A percentile compares a stretch with the other conserved stretches of the same genome.
Evolutionary conservation across 495 filamentous ascomycete genomes (phyloP).

Genomic region (Neurospora tetrasperma): DNA sequence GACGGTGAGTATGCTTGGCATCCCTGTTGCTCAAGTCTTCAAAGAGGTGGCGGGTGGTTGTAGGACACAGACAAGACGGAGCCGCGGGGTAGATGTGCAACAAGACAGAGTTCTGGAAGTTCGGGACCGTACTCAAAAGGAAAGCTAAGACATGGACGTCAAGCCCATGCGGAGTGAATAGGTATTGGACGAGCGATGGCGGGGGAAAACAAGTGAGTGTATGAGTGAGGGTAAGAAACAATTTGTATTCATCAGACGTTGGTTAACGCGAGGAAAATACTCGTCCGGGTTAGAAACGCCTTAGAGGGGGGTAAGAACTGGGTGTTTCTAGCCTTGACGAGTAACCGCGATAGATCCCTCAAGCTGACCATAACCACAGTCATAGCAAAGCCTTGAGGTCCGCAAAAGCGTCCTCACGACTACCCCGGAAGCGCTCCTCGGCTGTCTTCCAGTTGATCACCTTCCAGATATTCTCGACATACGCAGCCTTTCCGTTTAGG

Average conservation of each 20-base stretch:
- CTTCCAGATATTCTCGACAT: constrained; percentile 94
- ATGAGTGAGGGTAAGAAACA: too few relatives aligned
- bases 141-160: neutral
- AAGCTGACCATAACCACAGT: neutral
- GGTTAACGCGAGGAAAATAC: neutral
- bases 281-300: too few relatives aligned
- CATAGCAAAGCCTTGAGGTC: constrained; percentile 25
- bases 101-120: neutral
- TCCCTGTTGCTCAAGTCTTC: neutral
- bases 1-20: neutral
- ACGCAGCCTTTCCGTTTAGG: constrained; percentile 95
- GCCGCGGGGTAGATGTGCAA: neutral
- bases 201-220: neutral
- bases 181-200: neutral
- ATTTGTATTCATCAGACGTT: neutral
- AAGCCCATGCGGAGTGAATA: neutral
- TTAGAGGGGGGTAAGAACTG: too few relatives aligned
- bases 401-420: constrained; percentile 26
- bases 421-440: constrained; percentile 62
- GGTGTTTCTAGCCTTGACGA: too few relatives aligned
- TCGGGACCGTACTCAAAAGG: neutral
- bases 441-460: constrained; percentile 96
- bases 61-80: neutral
- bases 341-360: neutral
- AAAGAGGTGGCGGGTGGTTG: neutral